Percentiles rank a stretch among this genome's conserved stretches.
These are phyloP conservation scores for Dothideomycetes sp. DNA, from an alignment of 2,329 filamentous ascomycete species.

Conservation along the genomic window DNA sequence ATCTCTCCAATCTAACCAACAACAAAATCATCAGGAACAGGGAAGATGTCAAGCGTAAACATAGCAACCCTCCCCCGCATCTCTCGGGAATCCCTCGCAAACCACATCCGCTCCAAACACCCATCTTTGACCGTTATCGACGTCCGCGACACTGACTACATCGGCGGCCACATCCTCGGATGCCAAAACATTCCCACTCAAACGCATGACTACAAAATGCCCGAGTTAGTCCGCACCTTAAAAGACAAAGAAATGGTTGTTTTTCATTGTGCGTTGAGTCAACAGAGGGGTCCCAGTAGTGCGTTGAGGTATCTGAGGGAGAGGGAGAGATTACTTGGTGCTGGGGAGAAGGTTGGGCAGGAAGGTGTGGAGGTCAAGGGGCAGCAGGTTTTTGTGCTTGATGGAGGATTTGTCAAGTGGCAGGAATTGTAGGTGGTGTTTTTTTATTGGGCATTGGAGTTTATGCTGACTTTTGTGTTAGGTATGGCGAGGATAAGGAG, in stretches of 20 bases:
- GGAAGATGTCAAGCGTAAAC: slow-evolving; percentile 45
- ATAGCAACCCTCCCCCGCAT: slow-evolving; percentile 59
- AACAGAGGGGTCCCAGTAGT: slow-evolving; percentile 79
- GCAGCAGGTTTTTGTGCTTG: slow-evolving; percentile 74
- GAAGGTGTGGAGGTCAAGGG: slow-evolving; percentile 24
- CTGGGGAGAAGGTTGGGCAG: slow-evolving; percentile 6
- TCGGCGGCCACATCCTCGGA: slow-evolving; percentile 79
- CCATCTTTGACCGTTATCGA: slow-evolving; percentile 64
- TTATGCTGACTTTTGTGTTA: slow-evolving; percentile 17
- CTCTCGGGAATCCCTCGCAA: slow-evolving; percentile 57
- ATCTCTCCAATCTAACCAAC: too few relatives aligned
- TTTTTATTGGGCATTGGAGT: not conserved
- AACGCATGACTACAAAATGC: slow-evolving; percentile 65
- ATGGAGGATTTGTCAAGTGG: slow-evolving; percentile 81
- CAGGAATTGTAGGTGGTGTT: slow-evolving; percentile 56
- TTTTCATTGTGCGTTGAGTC: slow-evolving; percentile 89
- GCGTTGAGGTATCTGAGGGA: slow-evolving; percentile 72
- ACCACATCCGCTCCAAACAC: slow-evolving; percentile 40
- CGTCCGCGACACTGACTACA: slow-evolving; percentile 81
- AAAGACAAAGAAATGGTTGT: slow-evolving; percentile 72
- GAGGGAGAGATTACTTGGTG: slow-evolving; percentile 45
- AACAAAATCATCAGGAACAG: too few relatives aligned
- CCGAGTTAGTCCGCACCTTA: slow-evolving; percentile 72
- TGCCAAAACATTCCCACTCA: slow-evolving; percentile 66
- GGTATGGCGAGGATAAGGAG: slow-evolving; percentile 63